Conservation (phyloP, 78 protist species). For the Dictyostelium discoideum region dicty_2.7 NC_007090.3:265501-266000, state of each 20-base stretch:
- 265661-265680: constrained; percentile 79
- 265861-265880: constrained; percentile 74
- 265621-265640: constrained; percentile 39
- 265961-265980: constrained; percentile 58
- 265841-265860: constrained; percentile 75
- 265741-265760: too few species aligned
- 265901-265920: constrained; percentile 11
- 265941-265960: constrained; percentile 67
- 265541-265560: constrained; percentile 82
- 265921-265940: background rate
- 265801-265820: constrained; percentile 53
- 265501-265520: constrained; percentile 62
- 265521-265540: constrained; percentile 78
- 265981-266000: constrained; percentile 24
- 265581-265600: constrained; percentile 22
- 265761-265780: too few species aligned
- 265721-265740: background rate
- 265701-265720: background rate
- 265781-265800: background rate
- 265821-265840: constrained; percentile 67
- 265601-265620: constrained; percentile 73
- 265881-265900: constrained; percentile 79
- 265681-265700: constrained; percentile 23
- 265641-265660: constrained; percentile 90
- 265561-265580: constrained; percentile 40